Percentiles rank a stretch among this genome's conserved stretches.
Evolutionary conservation across 1,139 yeast species (phyloP).

Genomic region (Pneumocystis canis): DNA sequence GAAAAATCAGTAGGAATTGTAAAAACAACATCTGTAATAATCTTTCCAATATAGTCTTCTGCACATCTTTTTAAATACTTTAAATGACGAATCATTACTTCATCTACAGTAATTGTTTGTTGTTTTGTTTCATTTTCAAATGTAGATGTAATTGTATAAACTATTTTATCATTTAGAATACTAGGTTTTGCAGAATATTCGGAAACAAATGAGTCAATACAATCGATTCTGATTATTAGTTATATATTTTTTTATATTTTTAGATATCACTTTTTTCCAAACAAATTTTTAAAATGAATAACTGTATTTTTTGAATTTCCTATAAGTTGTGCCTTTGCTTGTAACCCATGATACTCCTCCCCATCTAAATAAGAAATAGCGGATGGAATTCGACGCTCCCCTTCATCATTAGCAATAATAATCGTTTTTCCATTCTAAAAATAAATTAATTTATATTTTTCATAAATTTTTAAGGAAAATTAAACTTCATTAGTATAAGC

Average conservation of each 20-base stretch:
- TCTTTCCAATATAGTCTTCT: constrained; percentile 74
- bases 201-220: constrained; percentile 50
- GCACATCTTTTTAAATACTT: constrained; percentile 76
- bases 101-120: constrained; percentile 48
- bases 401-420: constrained; percentile 97
- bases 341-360: constrained; percentile 95
- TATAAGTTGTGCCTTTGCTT: constrained; percentile 81
- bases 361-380: constrained; percentile 80
- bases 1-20: constrained; percentile 85
- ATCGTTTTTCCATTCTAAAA: constrained; percentile 74
- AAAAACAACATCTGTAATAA: constrained; percentile 68
- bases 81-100: constrained; percentile 73
- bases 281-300: constrained; percentile 81
- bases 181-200: constrained; percentile 61
- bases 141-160: constrained; percentile 38
- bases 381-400: constrained; percentile 94
- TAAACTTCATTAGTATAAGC: constrained; percentile 51
- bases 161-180: constrained; percentile 54
- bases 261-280: constrained; percentile 41
- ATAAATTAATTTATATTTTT: background rate
- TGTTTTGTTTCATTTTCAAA: constrained; percentile 29
- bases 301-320: constrained; percentile 83
- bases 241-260: background rate
- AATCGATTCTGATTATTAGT: constrained; percentile 26
- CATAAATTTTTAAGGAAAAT: background rate